These are phyloP conservation scores for Diospyros lotus DNA, from an alignment of 148 eudicot species.

Conservation along the genomic window DNA sequence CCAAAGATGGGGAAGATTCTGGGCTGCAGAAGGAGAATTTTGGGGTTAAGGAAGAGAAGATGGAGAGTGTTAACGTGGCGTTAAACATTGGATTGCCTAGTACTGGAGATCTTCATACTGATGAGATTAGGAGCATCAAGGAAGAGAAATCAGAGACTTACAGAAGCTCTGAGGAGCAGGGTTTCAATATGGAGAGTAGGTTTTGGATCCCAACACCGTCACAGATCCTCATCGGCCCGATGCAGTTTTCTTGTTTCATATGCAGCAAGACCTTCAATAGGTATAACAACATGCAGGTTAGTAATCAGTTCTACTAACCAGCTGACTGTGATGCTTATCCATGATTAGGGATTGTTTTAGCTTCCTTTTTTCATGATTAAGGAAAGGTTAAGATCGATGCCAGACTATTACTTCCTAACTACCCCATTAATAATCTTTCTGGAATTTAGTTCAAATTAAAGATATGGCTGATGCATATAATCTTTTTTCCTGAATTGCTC, in stretches of 20 bases:
- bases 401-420: too few species aligned
- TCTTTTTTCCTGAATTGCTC: too few species aligned
- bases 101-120: neutral
- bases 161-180: constrained; percentile 18
- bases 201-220: constrained; percentile 68
- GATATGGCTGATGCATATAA: too few species aligned
- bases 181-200: constrained; percentile 34
- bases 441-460: too few species aligned
- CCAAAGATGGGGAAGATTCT: constrained; percentile 27
- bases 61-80: constrained; percentile 34
- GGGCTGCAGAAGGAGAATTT: neutral
- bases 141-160: constrained; percentile 18
- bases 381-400: too few species aligned
- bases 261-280: constrained; percentile 70
- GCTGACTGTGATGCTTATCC: neutral
- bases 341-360: too few species aligned
- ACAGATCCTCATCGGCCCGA: constrained; percentile 56
- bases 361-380: too few species aligned
- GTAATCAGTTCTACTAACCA: neutral
- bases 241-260: constrained; percentile 62
- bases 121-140: constrained; percentile 19
- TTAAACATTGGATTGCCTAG: constrained; percentile 57
- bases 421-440: too few species aligned
- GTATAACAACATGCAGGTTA: constrained; percentile 70
- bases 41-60: constrained; percentile 24